Evolutionary conservation across 106 monocot genomes (phyloP).

Genomic region (Allium sativum): DNA sequence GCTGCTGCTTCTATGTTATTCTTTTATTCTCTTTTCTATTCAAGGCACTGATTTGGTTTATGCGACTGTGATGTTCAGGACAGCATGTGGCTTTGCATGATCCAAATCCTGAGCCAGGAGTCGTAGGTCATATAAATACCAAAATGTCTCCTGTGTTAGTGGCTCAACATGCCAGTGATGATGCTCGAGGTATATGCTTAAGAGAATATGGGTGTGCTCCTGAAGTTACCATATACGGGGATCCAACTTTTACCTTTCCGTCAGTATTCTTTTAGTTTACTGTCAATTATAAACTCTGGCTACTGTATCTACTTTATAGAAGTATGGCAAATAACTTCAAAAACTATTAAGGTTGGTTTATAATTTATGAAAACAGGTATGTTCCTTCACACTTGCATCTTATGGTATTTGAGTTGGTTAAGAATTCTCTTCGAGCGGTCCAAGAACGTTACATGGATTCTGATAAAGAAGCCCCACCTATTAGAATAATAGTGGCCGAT

Average conservation of each 20-base stretch:
- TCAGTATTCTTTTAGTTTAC: conserved; percentile 19
- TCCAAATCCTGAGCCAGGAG: conserved; percentile 48
- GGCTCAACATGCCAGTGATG: conserved; percentile 63
- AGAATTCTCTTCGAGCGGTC: conserved; percentile 89
- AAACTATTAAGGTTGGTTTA: too few relatives aligned
- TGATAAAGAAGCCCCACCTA: conserved; percentile 56
- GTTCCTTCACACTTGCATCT: conserved; percentile 84
- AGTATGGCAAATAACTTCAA: too few relatives aligned
- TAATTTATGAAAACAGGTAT: conserved; percentile 33
- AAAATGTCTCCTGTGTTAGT: conserved; percentile 68
- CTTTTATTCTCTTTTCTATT: neutral
- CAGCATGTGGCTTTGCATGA: conserved; percentile 90
- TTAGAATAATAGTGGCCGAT: conserved; percentile 92
- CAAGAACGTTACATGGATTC: conserved; percentile 73
- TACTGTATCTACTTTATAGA: too few relatives aligned
- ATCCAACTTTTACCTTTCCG: conserved; percentile 79
- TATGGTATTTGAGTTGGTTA: conserved; percentile 90
- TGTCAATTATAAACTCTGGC: too few relatives aligned
- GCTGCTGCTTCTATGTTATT: neutral
- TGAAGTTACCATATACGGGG: conserved; percentile 74
- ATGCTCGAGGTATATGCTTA: conserved; percentile 66
- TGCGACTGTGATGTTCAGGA: conserved; percentile 24
- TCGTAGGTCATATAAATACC: conserved; percentile 73
- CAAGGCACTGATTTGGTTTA: neutral
- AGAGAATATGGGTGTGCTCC: conserved; percentile 75